These are phyloP conservation scores for Vanrija humicola DNA, from an alignment of 1,284 basidiomycete genomes.

Conservation along the genomic window DNA sequence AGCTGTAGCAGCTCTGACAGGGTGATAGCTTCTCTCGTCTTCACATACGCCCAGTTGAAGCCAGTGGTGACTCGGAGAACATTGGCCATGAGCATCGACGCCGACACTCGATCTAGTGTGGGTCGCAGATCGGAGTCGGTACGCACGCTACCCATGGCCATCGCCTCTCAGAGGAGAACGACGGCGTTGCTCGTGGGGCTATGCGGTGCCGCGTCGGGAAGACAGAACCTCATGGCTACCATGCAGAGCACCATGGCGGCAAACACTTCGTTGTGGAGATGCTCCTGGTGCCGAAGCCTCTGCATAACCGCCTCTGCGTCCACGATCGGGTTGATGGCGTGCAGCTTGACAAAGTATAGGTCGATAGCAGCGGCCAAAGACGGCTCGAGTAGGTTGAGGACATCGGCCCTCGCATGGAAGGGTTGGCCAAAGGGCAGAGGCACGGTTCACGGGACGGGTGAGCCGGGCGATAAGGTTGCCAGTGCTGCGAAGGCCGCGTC, in stretches of 20 bases:
- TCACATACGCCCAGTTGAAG: neutral
- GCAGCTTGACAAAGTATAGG: neutral
- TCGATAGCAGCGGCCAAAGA: neutral
- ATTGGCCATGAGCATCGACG: neutral
- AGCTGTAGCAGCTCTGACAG: neutral
- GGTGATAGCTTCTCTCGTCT: neutral
- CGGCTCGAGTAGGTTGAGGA: neutral
- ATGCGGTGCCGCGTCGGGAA: neutral
- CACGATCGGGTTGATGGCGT: neutral
- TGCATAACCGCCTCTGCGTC: neutral
- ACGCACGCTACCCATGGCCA: neutral
- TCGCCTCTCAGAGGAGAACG: neutral
- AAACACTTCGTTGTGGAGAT: neutral
- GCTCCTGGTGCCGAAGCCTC: neutral
- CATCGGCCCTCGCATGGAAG: neutral
- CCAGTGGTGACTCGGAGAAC: neutral
- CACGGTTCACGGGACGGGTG: neutral
- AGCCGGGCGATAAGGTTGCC: neutral
- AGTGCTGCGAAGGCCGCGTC: neutral
- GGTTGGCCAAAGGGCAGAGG: neutral
- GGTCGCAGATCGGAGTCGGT: neutral
- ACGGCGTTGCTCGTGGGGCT: neutral
- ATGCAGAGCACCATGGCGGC: neutral
- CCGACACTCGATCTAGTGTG: neutral
- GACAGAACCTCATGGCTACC: neutral